Conservation (phyloP, 2,329 filamentous ascomycete genomes). For the Hyphodiscus sp. region DNA sequence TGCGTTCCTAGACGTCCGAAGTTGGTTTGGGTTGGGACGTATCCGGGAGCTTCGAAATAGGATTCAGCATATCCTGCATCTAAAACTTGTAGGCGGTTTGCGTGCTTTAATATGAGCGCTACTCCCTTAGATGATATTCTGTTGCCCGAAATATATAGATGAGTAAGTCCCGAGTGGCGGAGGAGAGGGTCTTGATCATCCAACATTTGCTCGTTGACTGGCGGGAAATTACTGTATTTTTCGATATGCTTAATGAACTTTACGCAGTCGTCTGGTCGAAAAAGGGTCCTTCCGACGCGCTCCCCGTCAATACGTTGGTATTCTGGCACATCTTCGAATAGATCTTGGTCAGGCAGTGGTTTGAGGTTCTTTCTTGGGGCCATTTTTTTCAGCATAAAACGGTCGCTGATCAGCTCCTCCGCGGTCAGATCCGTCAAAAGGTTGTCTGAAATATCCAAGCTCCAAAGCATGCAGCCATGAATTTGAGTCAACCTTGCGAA, state of each 20-base stretch:
- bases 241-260: background rate
- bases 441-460: conserved; percentile 49
- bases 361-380: background rate
- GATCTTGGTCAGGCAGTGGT: background rate
- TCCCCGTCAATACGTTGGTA: conserved; percentile 4
- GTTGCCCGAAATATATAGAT: conserved; percentile 48
- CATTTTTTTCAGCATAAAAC: conserved; percentile 28
- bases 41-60: background rate
- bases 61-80: conserved; percentile 40
- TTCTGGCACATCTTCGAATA: conserved; percentile 8
- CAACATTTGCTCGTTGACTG: conserved; percentile 26
- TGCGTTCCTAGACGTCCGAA: conserved; percentile 25
- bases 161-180: conserved; percentile 39
- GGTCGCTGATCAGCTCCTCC: conserved; percentile 24
- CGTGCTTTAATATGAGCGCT: conserved; percentile 35
- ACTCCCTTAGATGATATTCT: conserved; percentile 39
- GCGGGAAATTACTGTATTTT: background rate
- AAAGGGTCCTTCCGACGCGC: background rate
- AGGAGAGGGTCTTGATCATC: conserved; percentile 42
- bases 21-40: conserved; percentile 35
- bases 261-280: conserved; percentile 7
- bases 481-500: conserved; percentile 31
- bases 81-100: conserved; percentile 44
- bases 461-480: conserved; percentile 43
- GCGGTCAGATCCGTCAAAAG: conserved; percentile 42